Percentiles rank a stretch among this genome's conserved stretches.
Evolutionary conservation across 2,329 filamentous ascomycete species (phyloP).

Genomic region (Calonectria pseudoreteaudii): DNA sequence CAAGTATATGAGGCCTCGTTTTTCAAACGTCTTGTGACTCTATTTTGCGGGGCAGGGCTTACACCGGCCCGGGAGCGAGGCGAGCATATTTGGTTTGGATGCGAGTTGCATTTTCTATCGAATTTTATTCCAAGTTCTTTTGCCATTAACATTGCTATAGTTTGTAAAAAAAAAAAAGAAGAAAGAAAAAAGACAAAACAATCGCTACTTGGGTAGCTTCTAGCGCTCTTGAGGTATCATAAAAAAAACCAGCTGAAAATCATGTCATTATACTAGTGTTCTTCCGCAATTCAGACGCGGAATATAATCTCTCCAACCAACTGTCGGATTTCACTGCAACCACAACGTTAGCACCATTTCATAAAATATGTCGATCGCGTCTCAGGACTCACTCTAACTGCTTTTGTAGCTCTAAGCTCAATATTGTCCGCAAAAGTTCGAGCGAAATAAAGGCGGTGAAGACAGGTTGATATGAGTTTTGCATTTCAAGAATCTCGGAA

Average conservation of each 20-base stretch:
- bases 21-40: neutral
- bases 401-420: conserved; percentile 26
- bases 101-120: neutral
- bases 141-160: too few relatives aligned
- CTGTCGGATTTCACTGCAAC: conserved; percentile 8
- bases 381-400: conserved; percentile 15
- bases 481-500: conserved; percentile 12
- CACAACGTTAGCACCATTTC: neutral
- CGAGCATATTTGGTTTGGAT: neutral
- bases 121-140: neutral
- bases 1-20: neutral
- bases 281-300: neutral
- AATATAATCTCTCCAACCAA: conserved; percentile 16
- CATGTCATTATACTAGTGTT: neutral
- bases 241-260: neutral
- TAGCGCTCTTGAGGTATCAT: neutral
- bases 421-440: conserved; percentile 21
- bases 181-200: too few relatives aligned
- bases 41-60: neutral
- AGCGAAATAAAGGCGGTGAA: conserved; percentile 24
- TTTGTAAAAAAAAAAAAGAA: neutral
- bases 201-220: neutral
- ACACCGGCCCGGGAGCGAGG: neutral
- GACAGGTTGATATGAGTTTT: conserved; percentile 15
- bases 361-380: neutral